These are phyloP conservation scores for Ophiostoma piceae DNA, from an alignment of 2,329 filamentous ascomycete genomes.

Conservation along the genomic window DNA sequence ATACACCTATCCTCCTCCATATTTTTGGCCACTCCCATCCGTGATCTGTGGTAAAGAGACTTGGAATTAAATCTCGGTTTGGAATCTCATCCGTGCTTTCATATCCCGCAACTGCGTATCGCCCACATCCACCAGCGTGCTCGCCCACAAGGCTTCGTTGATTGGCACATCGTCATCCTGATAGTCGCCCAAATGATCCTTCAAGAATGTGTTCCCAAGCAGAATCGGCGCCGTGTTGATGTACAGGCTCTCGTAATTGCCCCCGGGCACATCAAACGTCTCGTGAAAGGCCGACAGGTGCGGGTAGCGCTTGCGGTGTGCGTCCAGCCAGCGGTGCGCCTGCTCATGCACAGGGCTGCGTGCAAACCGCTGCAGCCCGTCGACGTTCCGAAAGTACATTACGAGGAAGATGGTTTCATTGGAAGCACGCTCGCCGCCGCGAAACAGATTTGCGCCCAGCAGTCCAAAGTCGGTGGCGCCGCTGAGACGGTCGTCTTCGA, in stretches of 20 bases:
- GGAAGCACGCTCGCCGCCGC: constrained; percentile 27
- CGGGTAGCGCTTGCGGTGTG: neutral
- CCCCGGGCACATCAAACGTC: constrained; percentile 26
- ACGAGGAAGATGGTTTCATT: constrained; percentile 27
- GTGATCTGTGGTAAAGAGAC: too few relatives aligned
- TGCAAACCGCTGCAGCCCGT: constrained; percentile 27
- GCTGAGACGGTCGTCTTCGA: constrained; percentile 13
- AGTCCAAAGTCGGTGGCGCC: constrained; percentile 40
- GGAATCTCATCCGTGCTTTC: constrained; percentile 16
- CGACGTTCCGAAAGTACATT: constrained; percentile 26
- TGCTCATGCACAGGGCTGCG: constrained; percentile 21
- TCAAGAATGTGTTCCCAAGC: constrained; percentile 19
- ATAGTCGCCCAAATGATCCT: too few relatives aligned
- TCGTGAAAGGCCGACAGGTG: constrained; percentile 28
- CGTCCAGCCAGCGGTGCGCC: constrained; percentile 24
- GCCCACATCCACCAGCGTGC: constrained; percentile 25
- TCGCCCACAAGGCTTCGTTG: constrained; percentile 17
- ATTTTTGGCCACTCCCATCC: too few relatives aligned
- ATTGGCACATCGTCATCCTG: neutral
- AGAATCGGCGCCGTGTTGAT: constrained; percentile 26
- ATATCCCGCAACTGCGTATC: constrained; percentile 23
- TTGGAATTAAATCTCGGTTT: neutral
- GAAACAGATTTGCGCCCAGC: constrained; percentile 42
- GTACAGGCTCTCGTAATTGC: constrained; percentile 27
- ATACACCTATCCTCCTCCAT: too few relatives aligned